Conservation (phyloP, 2,329 filamentous ascomycete genomes). For the Neofusicoccum kwambonambiense region DNA sequence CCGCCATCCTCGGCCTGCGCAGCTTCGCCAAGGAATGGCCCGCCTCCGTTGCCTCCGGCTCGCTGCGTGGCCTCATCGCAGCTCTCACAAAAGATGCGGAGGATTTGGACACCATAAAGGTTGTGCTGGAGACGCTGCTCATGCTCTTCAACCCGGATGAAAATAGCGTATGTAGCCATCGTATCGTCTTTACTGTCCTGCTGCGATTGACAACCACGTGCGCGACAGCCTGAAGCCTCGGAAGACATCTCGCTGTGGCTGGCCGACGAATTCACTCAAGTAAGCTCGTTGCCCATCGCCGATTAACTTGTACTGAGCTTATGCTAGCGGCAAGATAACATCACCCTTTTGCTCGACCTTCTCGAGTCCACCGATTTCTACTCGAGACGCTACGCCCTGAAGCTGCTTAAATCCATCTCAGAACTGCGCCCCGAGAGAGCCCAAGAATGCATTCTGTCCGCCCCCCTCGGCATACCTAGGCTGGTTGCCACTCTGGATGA, state of each 20-base stretch:
- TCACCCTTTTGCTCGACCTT: constrained; percentile 83
- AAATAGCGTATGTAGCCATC: constrained; percentile 51
- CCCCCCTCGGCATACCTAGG: constrained; percentile 82
- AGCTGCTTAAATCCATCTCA: constrained; percentile 83
- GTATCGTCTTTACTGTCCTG: neutral
- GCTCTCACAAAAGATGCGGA: constrained; percentile 84
- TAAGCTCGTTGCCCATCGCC: constrained; percentile 38
- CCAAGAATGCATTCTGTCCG: constrained; percentile 89
- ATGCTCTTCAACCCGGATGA: constrained; percentile 80
- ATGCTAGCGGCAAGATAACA: constrained; percentile 84
- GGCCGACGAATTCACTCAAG: constrained; percentile 95
- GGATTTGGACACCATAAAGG: constrained; percentile 94
- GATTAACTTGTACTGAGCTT: constrained; percentile 48
- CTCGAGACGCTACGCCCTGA: constrained; percentile 83
- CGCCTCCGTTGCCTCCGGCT: constrained; percentile 90
- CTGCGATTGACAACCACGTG: constrained; percentile 8
- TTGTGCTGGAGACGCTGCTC: constrained; percentile 89
- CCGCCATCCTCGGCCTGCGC: constrained; percentile 85
- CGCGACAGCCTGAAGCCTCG: constrained; percentile 77
- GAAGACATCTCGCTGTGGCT: constrained; percentile 96
- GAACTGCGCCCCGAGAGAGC: constrained; percentile 84
- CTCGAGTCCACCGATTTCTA: constrained; percentile 87
- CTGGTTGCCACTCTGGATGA: constrained; percentile 85
- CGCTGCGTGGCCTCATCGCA: constrained; percentile 82
- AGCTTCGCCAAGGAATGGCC: constrained; percentile 97